phyloP scores from a whole-genome alignment of 768 basidiomycete species.

The Exidia glandulosa region DNA sequence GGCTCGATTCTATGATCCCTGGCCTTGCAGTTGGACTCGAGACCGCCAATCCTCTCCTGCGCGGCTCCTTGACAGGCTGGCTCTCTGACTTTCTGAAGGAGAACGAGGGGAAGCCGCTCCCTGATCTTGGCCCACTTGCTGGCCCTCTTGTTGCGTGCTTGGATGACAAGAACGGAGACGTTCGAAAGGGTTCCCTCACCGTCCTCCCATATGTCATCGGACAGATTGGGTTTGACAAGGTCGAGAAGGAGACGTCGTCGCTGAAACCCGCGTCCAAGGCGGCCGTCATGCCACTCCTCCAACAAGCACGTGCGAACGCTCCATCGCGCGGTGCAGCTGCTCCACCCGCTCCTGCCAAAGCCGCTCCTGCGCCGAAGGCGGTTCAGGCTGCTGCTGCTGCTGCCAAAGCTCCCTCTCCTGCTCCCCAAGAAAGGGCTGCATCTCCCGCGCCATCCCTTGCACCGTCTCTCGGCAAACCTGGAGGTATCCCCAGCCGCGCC shows the following conservation, averaged over 20 bases:
- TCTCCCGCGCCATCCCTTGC: constrained; percentile 22
- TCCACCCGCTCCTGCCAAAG: constrained; percentile 14
- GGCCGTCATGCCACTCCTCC: constrained; percentile 78
- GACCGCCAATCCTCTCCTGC: constrained; percentile 76
- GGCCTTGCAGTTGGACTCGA: constrained; percentile 77
- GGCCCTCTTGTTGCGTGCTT: constrained; percentile 59
- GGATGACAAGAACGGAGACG: constrained; percentile 85
- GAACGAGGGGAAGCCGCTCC: constrained; percentile 36
- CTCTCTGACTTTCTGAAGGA: constrained; percentile 68
- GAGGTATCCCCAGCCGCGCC: constrained; percentile 32
- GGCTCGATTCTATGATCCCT: constrained; percentile 69
- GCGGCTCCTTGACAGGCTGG: constrained; percentile 71
- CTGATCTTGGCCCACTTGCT: constrained; percentile 66
- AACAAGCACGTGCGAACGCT: constrained; percentile 56
- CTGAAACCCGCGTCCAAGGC: constrained; percentile 86
- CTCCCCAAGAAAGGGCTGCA: constrained; percentile 12
- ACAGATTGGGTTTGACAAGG: constrained; percentile 68
- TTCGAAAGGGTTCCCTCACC: constrained; percentile 82
- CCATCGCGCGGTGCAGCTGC: constrained; percentile 19
- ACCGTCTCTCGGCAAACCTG: constrained; percentile 26
- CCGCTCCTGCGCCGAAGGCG: constrained; percentile 14
- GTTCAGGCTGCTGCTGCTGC: constrained; percentile 15
- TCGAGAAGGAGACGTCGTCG: constrained; percentile 74
- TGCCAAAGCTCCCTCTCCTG: constrained; percentile 2
- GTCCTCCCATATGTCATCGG: constrained; percentile 67